Evolutionary conservation across 176 grass and related monocot species (phyloP).

Genomic region (Miscanthus lutarioriparius): DNA sequence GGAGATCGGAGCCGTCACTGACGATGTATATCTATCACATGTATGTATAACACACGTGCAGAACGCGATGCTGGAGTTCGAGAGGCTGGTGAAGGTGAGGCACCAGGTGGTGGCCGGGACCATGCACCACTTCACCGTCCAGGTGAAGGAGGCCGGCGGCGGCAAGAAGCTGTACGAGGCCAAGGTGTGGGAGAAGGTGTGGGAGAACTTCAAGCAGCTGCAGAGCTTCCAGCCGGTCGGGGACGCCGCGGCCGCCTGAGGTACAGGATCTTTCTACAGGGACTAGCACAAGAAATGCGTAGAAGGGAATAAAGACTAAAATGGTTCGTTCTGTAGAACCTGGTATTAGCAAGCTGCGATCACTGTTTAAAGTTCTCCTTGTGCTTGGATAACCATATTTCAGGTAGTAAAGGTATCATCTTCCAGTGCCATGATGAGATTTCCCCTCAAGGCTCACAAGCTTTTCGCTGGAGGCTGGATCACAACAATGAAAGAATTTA

Average conservation of each 20-base stretch:
- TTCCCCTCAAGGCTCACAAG: neutral
- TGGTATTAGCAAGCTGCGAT: neutral
- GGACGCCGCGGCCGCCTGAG: neutral
- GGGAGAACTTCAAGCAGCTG: constrained; percentile 73
- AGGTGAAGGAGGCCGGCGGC: constrained; percentile 55
- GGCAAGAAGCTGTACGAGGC: constrained; percentile 61
- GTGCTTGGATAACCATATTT: neutral
- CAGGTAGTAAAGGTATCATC: constrained; percentile 2
- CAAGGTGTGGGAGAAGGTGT: constrained; percentile 54
- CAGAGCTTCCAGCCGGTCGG: constrained; percentile 50
- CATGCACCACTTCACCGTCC: constrained; percentile 67
- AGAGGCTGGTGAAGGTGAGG: constrained; percentile 62
- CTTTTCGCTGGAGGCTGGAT: neutral
- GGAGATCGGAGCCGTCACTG: neutral
- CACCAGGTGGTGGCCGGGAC: constrained; percentile 52
- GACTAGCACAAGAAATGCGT: neutral
- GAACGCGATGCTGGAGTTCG: constrained; percentile 64
- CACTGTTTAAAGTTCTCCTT: too few species aligned
- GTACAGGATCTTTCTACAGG: neutral
- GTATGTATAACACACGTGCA: neutral
- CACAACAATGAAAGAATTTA: neutral
- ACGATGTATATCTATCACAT: neutral
- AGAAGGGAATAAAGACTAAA: neutral
- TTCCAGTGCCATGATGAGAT: constrained; percentile 6
- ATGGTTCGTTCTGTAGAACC: neutral